Conservation (phyloP, 2,329 filamentous ascomycete genomes). For the Nemania sp. region DNA sequence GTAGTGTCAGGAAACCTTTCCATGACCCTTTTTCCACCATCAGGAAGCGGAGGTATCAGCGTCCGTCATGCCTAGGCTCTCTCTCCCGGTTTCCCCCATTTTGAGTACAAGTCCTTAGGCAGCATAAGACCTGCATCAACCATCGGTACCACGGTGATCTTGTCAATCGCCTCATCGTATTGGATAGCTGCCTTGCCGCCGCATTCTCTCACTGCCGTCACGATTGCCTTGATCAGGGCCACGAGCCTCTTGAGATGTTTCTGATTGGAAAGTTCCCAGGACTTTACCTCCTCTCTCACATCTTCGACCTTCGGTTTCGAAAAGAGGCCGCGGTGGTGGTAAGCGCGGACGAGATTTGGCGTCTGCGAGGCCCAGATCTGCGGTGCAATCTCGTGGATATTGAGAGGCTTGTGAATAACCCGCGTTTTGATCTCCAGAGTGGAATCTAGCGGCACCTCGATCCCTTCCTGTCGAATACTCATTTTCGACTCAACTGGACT, state of each 20-base stretch:
- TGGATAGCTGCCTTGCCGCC: no score
- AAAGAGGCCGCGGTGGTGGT: slow-evolving; percentile 47
- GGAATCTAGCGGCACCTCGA: slow-evolving; percentile 35
- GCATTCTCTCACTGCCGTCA: no score
- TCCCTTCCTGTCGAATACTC: slow-evolving; percentile 15
- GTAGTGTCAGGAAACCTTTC: no score
- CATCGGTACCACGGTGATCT: no score
- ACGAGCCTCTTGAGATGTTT: slow-evolving; percentile 39
- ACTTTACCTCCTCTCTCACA: slow-evolving; percentile 37
- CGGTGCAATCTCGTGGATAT: slow-evolving; percentile 42
- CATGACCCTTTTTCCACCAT: no score
- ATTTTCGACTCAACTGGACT: not conserved
- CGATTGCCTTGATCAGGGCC: slow-evolving; percentile 34
- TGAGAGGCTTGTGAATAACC: slow-evolving; percentile 40
- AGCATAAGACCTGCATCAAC: no score
- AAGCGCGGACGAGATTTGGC: slow-evolving; percentile 51
- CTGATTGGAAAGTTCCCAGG: slow-evolving; percentile 45
- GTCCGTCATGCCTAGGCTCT: no score
- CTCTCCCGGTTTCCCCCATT: no score
- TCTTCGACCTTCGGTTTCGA: slow-evolving; percentile 42
- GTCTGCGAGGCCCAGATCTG: slow-evolving; percentile 55
- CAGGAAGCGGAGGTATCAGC: no score
- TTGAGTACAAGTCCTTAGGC: no score
- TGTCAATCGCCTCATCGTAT: no score
- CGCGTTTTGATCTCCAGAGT: slow-evolving; percentile 50